phyloP scores from a whole-genome alignment of 768 basidiomycete genomes.

The Mrakia gelida region DNA sequence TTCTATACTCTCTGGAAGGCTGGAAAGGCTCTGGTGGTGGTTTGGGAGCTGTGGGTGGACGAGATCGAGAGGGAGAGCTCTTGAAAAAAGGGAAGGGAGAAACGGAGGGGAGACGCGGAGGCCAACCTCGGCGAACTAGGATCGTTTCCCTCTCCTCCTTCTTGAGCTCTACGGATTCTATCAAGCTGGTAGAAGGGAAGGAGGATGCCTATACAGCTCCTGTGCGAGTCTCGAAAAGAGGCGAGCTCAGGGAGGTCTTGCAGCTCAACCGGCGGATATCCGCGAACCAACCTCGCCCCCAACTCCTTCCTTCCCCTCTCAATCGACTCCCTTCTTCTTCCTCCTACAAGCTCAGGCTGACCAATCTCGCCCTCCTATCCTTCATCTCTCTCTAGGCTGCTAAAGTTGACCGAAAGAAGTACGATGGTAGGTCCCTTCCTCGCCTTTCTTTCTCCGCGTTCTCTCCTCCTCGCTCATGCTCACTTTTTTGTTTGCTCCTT shows the following conservation, averaged over 20 bases:
- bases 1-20: not conserved
- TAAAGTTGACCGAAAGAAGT: slow-evolving; percentile 40
- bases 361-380: not conserved
- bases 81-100: not conserved
- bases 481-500: not conserved
- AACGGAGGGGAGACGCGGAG: not conserved
- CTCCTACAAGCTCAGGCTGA: not conserved
- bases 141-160: no score
- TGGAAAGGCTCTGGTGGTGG: not conserved
- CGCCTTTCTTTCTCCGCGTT: not conserved
- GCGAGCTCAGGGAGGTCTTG: not conserved
- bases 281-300: not conserved
- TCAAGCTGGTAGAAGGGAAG: no score
- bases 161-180: no score
- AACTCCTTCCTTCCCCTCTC: not conserved
- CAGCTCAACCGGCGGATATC: not conserved
- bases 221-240: not conserved
- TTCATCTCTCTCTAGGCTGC: slow-evolving; percentile 2
- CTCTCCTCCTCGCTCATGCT: not conserved
- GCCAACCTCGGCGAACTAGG: no score
- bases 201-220: no score
- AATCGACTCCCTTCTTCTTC: not conserved
- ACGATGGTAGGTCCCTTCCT: slow-evolving; percentile 38
- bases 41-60: not conserved
- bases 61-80: not conserved